Evolutionary conservation across 768 basidiomycete genomes (phyloP), one percentile per base, ranked within the genome.

Genomic region (Suillus discolor): DNA sequence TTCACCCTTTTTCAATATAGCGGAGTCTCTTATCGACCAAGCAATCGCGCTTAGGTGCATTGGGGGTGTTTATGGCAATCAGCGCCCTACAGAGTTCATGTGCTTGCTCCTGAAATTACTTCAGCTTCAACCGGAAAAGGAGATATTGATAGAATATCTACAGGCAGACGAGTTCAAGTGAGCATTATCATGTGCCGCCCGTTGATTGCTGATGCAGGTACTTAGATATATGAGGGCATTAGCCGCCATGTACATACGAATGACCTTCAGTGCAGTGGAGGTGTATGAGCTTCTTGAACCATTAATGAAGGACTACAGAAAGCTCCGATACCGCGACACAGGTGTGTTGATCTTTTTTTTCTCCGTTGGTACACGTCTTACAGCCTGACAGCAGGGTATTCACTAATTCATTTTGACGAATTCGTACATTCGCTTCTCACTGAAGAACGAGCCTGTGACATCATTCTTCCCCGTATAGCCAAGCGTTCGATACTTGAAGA

Each of bases 91-190:
- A 4, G 90, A 95, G 74, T 99, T 97, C 78, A 80, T 99, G 59
- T 96, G 92, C 73, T 83, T 99, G 49, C 86, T 96, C 57, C 82
- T 99, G 70, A 99, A 99, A 77, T 84, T 99, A 61, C 83, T 99
- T 53, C 97, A 98, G 79, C 89, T 99, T 60, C 97, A 99, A 74
- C 97, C 97, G 4, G 94, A 98, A 79, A 97, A 96, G 76, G 97
- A 99, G 79, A 98, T 99, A 62, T 75, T 99, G 61, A 81, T 99
- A 1, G 97, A 99, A 74, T 99, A 99, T 75, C 81, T 99, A 28
- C 87, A 89, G 63, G 97, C 95, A 8, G 97, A 99, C 66, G 97
- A 99, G 76, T 99, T 98, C 85, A 99, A 99, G 97, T 97, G 69
- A 63, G 91, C 81, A n/a, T 31, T 61, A 4, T 36, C 47, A 13